Base-by-base conservation (phyloP, 148 eudicot genomes). In the Fagopyrum tataricum region DNA sequence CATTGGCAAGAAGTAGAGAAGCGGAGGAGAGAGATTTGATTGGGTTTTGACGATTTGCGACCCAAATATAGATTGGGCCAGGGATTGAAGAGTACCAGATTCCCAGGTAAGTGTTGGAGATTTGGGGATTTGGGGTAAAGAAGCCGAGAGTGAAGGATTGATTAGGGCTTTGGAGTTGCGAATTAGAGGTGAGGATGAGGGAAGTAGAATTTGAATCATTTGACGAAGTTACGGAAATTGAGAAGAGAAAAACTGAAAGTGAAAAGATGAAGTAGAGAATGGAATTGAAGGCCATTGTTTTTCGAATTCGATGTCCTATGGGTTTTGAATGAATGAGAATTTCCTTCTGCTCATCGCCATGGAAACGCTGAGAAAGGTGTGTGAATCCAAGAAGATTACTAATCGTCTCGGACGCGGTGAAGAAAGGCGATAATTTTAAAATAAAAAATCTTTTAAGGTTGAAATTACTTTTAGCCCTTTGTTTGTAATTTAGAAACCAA, bases 31-130 rank as follows among this genome's bases (percentile, higher is more conserved):
- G 46, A 55, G 73, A 72, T 42, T 41, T 76, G 72, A 82, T 72
- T 31, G 98, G 91, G 21, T 72, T 39, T 6, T 76, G 82, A 2
- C 96, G 82, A 73, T 92, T 92, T 2, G 93, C 96, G 6, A 92
- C 91, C 97, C 97, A 92, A 40, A 90, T 73, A 76, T 84, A 84
- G 20, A 88, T 84, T 6, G 73, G 89, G 0, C 88, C 84, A 0
- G 89, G 92, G 49, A 92, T 84, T 4, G 88, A 79, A 18, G 87
- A 72, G 80, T 88, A 90, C 87, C 87, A 85, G 64, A 90, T 87
- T 17, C 87, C 91, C 7, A 90, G 78, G 74, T 92, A 90, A 75
- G 82, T 77, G 49, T 52, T 76, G 31, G 55, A 20, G 49, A 39
- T 44, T 39, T 84, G 71, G n/a, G 76, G 70, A 67, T 79, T 81